Evolutionary conservation across 495 filamentous ascomycete species (phyloP), one percentile per base, ranked within the genome.

Genomic region (Trichoderma reesei): DNA sequence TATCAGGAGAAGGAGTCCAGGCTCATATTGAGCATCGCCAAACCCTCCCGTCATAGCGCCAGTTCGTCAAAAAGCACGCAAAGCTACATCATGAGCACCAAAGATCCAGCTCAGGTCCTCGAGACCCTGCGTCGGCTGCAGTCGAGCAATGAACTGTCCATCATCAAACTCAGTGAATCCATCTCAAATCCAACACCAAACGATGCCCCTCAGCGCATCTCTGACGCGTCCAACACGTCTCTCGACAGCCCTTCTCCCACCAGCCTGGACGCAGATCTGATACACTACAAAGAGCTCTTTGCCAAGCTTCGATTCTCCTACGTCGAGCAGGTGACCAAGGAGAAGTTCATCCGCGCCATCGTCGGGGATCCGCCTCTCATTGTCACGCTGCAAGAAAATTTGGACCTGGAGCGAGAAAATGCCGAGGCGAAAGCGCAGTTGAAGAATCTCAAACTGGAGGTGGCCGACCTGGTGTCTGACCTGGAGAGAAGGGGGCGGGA

Each of bases 281-380:
- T 83, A 61, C 92, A 96, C 73, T 96, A 96, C 75, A 89, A 88
- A 68, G 94, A 97, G 77, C 84, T 98, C 37, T 98, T 97, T 75
- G 88, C 90, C 48, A 97, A 97, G 76, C 83, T 98, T 36, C 90
- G 92, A 71, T 98, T 98, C 79, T 95, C 90, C 68, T 98, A 90
- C 74, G 82, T 90, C 65, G 88, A 91, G 72, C 88, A 91, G 73
- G 84, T 89, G 41, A 90, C 88, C 54, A 90, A 90, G 70, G 88
- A 91, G 70, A 89, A 89, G 66, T 90, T 90, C 72, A 86, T 90
- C 41, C 86, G 86, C 65, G 81, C 85, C 64, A 88, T 90, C 65
- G 90, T 93, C 18, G 89, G 88, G 67, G 91, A 97, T 63, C 90
- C 91, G 41, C 93, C 92, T 1, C 79, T 90, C 14, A 86, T 96